Base-by-base conservation (phyloP, 2,329 filamentous ascomycete species). In the Paecilomyces fulvus region DNA sequence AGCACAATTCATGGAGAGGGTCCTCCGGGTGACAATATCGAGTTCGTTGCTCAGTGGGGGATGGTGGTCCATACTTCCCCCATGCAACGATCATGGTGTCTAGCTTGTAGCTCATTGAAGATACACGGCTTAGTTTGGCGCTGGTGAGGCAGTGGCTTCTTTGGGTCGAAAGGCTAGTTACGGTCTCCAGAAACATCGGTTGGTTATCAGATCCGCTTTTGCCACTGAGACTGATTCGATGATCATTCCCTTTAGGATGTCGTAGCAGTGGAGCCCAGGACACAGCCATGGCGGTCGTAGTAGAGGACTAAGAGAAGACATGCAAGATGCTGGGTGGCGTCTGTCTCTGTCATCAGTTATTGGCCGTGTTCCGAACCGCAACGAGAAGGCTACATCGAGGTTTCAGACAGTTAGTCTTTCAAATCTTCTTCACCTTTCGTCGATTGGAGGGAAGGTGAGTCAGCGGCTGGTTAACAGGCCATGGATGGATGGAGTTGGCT, bases 401-500 rank as follows among this genome's bases (percentile, higher is more conserved):
- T n/a, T n/a, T n/a, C n/a, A n/a, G n/a, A n/a, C n/a, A n/a, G n/a
- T n/a, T n/a, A n/a, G n/a, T n/a, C n/a, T n/a, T n/a, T n/a, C n/a
- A n/a, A n/a, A n/a, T n/a, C n/a, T n/a, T n/a, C n/a, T n/a, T n/a
- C n/a, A n/a, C n/a, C n/a, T n/a, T n/a, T n/a, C n/a, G n/a, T n/a
- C n/a, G n/a, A 21, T 21, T 21, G 21, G 20, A 11, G 17, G 49
- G n/a, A 9, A 23, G 17, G 28, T 30, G 20, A 51, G 6, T 12
- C 25, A n/a, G n/a, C 21, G 7, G 49, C 17, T 53, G 53, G 1
- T 21, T n/a, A n/a, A 51, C 54, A 57, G 51, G 43, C 30, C 21
- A 48, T 50, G 33, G 52, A 30, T 56, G 43, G 56, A 57, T 53
- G 54, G 55, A 52, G 51, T 57, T 30, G 51, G 51, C 30, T 53